Evolutionary conservation across 2,329 filamentous ascomycete species (phyloP), one percentile per base, ranked within the genome.

Genomic region (Penicillium brevicompactum): DNA sequence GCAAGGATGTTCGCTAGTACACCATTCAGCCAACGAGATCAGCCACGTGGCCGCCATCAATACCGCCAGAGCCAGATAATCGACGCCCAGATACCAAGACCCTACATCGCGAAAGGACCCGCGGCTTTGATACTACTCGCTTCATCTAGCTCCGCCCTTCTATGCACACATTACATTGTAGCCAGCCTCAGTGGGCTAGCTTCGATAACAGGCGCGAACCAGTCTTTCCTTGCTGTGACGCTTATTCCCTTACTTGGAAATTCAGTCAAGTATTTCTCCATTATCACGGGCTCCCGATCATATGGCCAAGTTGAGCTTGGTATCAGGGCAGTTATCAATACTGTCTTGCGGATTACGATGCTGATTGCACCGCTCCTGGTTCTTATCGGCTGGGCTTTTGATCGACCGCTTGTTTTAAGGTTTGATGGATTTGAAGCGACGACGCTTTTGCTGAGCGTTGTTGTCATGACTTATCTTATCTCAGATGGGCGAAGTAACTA

Each of bases 401-500:
- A 52, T 16, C 49, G 48, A 10, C 52, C 60, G 3, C 47, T 59
- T 4, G 53, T 57, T 4, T 38, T 64, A 1, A 49, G 60, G 16
- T 53, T 64, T 37, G 61, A 61, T 40, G 55, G 48, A 11, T 64
- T 64, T 41, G 60, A 62, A 16, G 56, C 61, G 34, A 62, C 56
- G 4, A 61, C 57, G 1, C 43, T 64, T 30, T 56, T 64, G 14
- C 46, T 62, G 11, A 58, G 60, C 24, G 54, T 60, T 18, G 55
- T 64, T 47, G 60, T 64, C 4, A 61, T 62, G 58, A 64, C 44
- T 14, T 60, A 64, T 46, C 51, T 64, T 3, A 62, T 63, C 22
- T 56, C 61, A 14, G 60, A 64, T 53, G 60, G 61, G 18, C 43
- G 54, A 31, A 61, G 53, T 13, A 64, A 64, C 46, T 64, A 64